Percentiles rank a stretch among this genome's conserved stretches.
These are phyloP conservation scores for Colletotrichum sojae DNA, from an alignment of 2,329 filamentous ascomycete genomes.

Conservation along the genomic window DNA sequence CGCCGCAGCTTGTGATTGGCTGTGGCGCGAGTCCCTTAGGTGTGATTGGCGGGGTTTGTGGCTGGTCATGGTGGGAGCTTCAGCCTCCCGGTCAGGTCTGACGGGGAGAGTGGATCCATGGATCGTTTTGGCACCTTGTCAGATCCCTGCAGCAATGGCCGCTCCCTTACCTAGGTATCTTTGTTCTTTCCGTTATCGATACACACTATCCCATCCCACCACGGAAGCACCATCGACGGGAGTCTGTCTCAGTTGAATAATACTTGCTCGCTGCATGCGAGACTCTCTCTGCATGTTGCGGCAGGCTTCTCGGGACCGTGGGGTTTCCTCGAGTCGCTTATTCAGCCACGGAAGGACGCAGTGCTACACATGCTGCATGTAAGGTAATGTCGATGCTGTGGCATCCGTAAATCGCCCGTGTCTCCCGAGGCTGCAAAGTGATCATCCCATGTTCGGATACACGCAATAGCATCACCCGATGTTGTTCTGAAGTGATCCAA, in stretches of 20 bases:
- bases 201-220: too few species aligned
- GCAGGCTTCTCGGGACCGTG: too few species aligned
- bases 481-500: constrained; percentile 6
- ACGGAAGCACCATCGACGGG: too few species aligned
- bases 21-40: background rate
- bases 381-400: background rate
- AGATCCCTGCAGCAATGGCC: too few species aligned
- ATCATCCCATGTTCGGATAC: constrained; percentile 25
- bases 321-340: too few species aligned
- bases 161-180: too few species aligned
- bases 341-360: too few species aligned
- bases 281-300: too few species aligned
- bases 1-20: constrained; percentile 38
- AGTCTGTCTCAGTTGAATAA: too few species aligned
- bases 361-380: too few species aligned
- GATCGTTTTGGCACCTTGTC: background rate
- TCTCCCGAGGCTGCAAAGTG: constrained; percentile 7
- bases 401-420: background rate
- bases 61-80: constrained; percentile 13
- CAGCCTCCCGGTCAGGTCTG: constrained; percentile 1
- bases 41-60: constrained; percentile 35
- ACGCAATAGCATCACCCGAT: constrained; percentile 20
- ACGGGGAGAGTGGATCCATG: background rate
- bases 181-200: too few species aligned
- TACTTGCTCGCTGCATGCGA: too few species aligned